Percentiles rank a stretch among this genome's conserved stretches.
Conservation (phyloP, 2,329 filamentous ascomycete species). For the Venturia carpophila region DNA sequence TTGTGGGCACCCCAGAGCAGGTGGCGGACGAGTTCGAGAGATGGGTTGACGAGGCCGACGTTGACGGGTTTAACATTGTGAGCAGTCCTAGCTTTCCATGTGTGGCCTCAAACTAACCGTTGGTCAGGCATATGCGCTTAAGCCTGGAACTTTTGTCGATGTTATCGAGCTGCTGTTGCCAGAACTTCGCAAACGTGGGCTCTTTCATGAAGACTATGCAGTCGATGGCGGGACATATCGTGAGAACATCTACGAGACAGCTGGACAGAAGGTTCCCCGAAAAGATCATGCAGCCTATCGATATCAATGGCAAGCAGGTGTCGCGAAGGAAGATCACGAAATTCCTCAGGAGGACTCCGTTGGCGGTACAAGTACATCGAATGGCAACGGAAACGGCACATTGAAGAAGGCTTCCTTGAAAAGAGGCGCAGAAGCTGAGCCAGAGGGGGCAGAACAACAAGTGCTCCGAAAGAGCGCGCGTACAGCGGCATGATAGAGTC, state of each 20-base stretch:
- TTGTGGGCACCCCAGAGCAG: slow-evolving; percentile 56
- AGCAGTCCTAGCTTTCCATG: slow-evolving; percentile 25
- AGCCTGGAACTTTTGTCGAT: slow-evolving; percentile 60
- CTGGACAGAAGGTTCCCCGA: slow-evolving; percentile 44
- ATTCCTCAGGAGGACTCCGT: slow-evolving; percentile 21
- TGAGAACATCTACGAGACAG: slow-evolving; percentile 50
- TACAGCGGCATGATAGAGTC: neutral
- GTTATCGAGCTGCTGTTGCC: slow-evolving; percentile 58
- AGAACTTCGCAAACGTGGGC: slow-evolving; percentile 51
- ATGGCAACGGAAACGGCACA: neutral
- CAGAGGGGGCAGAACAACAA: neutral
- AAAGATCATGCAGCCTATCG: slow-evolving; percentile 46
- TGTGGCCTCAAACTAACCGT: neutral
- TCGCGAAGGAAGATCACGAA: slow-evolving; percentile 27
- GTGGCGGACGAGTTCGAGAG: slow-evolving; percentile 60
- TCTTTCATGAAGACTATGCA: slow-evolving; percentile 49
- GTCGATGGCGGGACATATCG: slow-evolving; percentile 52
- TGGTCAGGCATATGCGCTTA: slow-evolving; percentile 51
- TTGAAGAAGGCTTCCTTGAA: neutral
- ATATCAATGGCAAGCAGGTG: slow-evolving; percentile 36
- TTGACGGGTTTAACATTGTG: slow-evolving; percentile 69
- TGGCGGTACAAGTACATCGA: neutral
- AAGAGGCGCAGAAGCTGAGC: neutral
- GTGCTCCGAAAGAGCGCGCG: slow-evolving; percentile 1
- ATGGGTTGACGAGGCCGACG: slow-evolving; percentile 61